A percentile compares a stretch with the other conserved stretches of the same genome.
Evolutionary conservation across 2,329 filamentous ascomycete genomes (phyloP).

Genomic region (Talaromyces sp.): DNA sequence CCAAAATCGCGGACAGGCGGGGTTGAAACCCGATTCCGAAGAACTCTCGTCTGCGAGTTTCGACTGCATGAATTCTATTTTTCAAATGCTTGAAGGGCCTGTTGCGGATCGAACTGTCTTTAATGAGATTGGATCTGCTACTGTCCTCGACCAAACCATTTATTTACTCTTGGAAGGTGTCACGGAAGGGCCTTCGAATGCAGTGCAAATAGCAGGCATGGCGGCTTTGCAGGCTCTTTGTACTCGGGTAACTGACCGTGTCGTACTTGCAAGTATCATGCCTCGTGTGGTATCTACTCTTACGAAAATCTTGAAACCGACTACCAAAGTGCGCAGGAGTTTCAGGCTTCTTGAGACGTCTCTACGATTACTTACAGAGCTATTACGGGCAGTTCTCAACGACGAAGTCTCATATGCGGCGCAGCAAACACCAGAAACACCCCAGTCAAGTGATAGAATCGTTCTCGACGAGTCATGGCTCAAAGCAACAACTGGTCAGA

Average conservation of each 20-base stretch:
- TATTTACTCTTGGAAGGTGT: slow-evolving; percentile 73
- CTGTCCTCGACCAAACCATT: slow-evolving; percentile 74
- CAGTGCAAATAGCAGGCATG: slow-evolving; percentile 68
- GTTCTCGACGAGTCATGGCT: slow-evolving; percentile 61
- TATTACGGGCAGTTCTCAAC: slow-evolving; percentile 42
- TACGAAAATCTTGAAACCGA: slow-evolving; percentile 67
- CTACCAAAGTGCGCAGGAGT: slow-evolving; percentile 54
- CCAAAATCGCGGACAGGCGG: slow-evolving; percentile 30
- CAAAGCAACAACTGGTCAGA: slow-evolving; percentile 69
- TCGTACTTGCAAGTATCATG: slow-evolving; percentile 77
- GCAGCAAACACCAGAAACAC: slow-evolving; percentile 17
- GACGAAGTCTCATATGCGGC: slow-evolving; percentile 31
- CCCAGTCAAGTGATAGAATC: slow-evolving; percentile 29
- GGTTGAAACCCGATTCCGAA: slow-evolving; percentile 48
- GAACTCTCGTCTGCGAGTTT: slow-evolving; percentile 71
- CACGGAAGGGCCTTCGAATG: slow-evolving; percentile 56
- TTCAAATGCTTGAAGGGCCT: slow-evolving; percentile 52
- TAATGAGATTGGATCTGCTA: slow-evolving; percentile 57
- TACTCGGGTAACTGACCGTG: slow-evolving; percentile 60
- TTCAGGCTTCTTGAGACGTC: slow-evolving; percentile 61
- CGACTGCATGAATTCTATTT: slow-evolving; percentile 61
- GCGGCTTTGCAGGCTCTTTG: slow-evolving; percentile 59
- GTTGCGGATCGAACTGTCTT: slow-evolving; percentile 40
- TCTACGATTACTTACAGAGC: slow-evolving; percentile 51
- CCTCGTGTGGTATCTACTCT: slow-evolving; percentile 82